Evolutionary conservation across 306 rosid genomes (phyloP), one percentile per base, ranked within the genome.

Genomic region (Abrus precatorius): DNA sequence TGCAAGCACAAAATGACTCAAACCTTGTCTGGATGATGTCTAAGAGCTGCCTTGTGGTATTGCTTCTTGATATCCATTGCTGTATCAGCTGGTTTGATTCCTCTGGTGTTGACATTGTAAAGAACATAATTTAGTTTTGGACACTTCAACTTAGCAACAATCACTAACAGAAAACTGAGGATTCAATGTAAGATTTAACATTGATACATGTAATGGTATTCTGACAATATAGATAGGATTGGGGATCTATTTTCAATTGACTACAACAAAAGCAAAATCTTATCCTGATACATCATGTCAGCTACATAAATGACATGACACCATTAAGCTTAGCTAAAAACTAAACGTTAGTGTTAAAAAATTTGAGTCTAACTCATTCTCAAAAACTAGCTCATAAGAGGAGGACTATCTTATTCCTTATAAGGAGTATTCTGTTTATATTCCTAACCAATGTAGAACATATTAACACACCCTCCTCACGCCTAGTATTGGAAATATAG

Each of bases 11-110:
- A 48, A 87, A 87, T 48, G 78, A 48, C 78, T 29, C 59, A 45
- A 82, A 91, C 95, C 93, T 91, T 91, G 84, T 91, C 95, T 41
- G 93, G 95, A 76, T 91, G 95, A 86, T 91, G 95, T 83, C 86
- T 87, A 60, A 91, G 91, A 70, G 95, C 95, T 48, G 95, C 93
- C 88, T 87, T 89, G 69, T 90, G 93, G 77, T 89, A 91, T 76
- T 91, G 93, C 82, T 91, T 91, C 78, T 89, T 91, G 78, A 91
- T 84, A 81, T 87, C 95, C 53, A 86, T 63, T 59, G 91, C 82
- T 13, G 90, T 47, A 71, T 84, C 95, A 34, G 67, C 72, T 64
- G 83, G 71, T 86, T 86, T 89, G 40, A 80, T 78, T 75, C 95
- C 95, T 84, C 95, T 91, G 87, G 59, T 52, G 65, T 68, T 40